phyloP scores from a whole-genome alignment of 208 protist genomes.

The Trypanosoma mega region DNA sequence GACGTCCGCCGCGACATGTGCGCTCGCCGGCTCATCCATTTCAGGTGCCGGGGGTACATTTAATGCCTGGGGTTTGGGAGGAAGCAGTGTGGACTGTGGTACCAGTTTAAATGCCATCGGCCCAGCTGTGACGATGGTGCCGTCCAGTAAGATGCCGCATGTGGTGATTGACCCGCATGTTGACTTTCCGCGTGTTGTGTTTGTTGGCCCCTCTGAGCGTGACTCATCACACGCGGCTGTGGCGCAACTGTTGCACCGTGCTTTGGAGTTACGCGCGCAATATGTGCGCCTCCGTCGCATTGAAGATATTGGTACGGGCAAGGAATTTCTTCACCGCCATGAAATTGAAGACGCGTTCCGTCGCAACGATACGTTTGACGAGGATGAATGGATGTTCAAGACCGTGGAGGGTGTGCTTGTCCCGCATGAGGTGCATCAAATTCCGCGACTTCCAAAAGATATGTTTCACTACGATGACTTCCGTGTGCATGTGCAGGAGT shows the following conservation, averaged over 20 bases:
- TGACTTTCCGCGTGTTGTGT: constrained; percentile 58
- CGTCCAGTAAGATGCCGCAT: constrained; percentile 39
- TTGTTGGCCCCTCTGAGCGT: constrained; percentile 66
- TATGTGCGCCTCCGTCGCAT: constrained; percentile 41
- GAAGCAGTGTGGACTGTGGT: too few species aligned
- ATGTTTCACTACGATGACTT: constrained; percentile 88
- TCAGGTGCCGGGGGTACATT: too few species aligned
- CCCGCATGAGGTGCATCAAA: constrained; percentile 87
- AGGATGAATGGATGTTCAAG: constrained; percentile 91
- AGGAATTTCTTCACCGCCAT: constrained; percentile 10
- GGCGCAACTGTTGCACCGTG: constrained; percentile 68
- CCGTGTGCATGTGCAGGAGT: constrained; percentile 69
- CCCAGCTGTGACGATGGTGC: constrained; percentile 1
- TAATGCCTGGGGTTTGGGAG: too few species aligned
- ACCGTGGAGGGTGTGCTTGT: constrained; percentile 88
- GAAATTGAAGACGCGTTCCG: constrained; percentile 36
- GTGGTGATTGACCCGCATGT: constrained; percentile 63
- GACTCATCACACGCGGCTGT: constrained; percentile 60
- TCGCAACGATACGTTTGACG: constrained; percentile 60
- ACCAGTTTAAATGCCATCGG: too few species aligned
- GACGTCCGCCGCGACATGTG: too few species aligned
- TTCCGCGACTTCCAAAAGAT: constrained; percentile 84
- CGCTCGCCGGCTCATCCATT: too few species aligned
- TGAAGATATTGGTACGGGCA: constrained; percentile 10
- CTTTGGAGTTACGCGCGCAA: constrained; percentile 66